Base-by-base conservation (phyloP, 148 eudicot genomes). In the Fagopyrum tataricum region DNA sequence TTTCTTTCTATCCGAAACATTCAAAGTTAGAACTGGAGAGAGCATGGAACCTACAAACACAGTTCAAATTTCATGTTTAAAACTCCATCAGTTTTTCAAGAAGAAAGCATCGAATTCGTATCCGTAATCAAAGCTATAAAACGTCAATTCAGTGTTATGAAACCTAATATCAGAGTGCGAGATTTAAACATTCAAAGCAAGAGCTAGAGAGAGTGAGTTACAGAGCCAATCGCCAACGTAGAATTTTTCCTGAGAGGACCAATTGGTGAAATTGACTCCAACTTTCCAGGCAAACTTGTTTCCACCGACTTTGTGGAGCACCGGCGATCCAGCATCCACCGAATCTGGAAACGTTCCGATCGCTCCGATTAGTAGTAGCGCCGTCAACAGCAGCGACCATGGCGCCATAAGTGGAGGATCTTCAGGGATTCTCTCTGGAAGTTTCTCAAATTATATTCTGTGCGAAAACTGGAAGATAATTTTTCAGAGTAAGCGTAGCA, bases 151-250 rank as follows among this genome's bases (percentile, higher is more conserved):
- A 31, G 2, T 31, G 1, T 31, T 31, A 31, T 31, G 37, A 31
- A 31, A 31, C 37, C 37, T 31, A 31, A 31, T 31, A 31, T 31
- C 37, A 31, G 37, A 31, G 37, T 31, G 37, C 37, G 37, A 13
- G 49, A 46, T 8, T 46, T 46, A 46, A 13, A 46, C 13, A 44
- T 44, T 12, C 11, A 44, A 18, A 61, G 26, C 12, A 37, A 1
- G 71, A 69, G 49, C 10, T 69, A 68, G 64, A 74, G 66, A 44
- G 43, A 67, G 39, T 24, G 71, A 14, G 23, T 75, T 80, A 87
- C 91, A 70, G 20, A 90, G 89, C 91, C 95, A 90, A 51, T 87
- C 86, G 31, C 89, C 88, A 71, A 81, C 88, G 81, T 75, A 87
- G 74, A 90, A 86, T 10, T 5, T 79, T 43, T 85, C 72, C 17